phyloP scores from a whole-genome alignment of 805 yeast genomes.

The Metschnikowia gruessii region DNA sequence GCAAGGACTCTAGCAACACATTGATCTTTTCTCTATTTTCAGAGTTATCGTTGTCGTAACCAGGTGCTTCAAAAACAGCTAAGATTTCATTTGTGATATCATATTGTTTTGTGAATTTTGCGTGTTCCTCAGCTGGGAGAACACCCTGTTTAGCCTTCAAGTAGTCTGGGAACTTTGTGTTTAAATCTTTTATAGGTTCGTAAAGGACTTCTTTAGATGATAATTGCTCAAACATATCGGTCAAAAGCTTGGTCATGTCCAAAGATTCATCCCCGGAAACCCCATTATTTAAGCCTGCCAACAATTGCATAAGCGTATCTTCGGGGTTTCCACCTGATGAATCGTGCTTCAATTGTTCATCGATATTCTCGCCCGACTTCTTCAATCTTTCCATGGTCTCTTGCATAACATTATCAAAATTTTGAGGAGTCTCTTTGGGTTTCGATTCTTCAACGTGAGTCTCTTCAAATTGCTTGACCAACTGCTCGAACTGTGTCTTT shows the following conservation, averaged over 20 bases:
- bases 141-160: slow-evolving; percentile 50
- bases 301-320: slow-evolving; percentile 63
- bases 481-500: slow-evolving; percentile 47
- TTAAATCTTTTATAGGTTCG: slow-evolving; percentile 82
- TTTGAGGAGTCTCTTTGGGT: slow-evolving; percentile 30
- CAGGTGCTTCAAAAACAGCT: slow-evolving; percentile 59
- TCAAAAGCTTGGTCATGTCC: slow-evolving; percentile 61
- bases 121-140: slow-evolving; percentile 46
- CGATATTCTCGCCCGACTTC: slow-evolving; percentile 70
- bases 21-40: slow-evolving; percentile 50
- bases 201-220: slow-evolving; percentile 82
- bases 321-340: slow-evolving; percentile 37
- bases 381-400: slow-evolving; percentile 78
- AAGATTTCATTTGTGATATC: slow-evolving; percentile 60
- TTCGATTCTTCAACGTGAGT: slow-evolving; percentile 34
- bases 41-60: slow-evolving; percentile 52
- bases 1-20: slow-evolving; percentile 60
- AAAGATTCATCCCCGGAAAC: slow-evolving; percentile 43
- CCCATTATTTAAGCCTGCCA: slow-evolving; percentile 43
- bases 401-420: slow-evolving; percentile 72
- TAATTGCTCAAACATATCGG: slow-evolving; percentile 75
- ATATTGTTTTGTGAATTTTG: slow-evolving; percentile 59
- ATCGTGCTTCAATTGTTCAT: slow-evolving; percentile 52
- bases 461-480: slow-evolving; percentile 43
- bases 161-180: slow-evolving; percentile 70